Conservation (phyloP, 306 rosid species). For the Erythrophleum fordii region DNA sequence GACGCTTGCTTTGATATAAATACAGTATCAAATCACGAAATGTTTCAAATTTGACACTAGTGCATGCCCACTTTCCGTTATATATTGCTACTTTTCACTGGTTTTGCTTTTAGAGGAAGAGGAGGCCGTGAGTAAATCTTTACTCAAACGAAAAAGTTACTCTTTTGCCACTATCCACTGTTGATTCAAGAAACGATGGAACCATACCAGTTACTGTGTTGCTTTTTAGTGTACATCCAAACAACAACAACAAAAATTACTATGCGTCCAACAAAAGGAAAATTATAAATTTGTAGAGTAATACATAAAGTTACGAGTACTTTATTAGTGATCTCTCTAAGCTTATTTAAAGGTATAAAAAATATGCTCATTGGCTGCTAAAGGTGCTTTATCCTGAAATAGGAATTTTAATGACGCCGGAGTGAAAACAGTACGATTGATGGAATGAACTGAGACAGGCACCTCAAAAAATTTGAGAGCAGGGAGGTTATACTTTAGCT, state of each 20-base stretch:
- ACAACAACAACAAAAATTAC: too few relatives aligned
- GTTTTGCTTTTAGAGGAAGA: background rate
- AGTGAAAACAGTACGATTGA: background rate
- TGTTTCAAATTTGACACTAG: conserved; percentile 6
- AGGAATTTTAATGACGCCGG: background rate
- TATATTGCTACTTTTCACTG: background rate
- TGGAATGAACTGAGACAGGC: background rate
- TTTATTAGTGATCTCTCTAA: background rate
- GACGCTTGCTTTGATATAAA: conserved; percentile 1
- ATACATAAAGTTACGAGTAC: background rate
- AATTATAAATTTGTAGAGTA: background rate
- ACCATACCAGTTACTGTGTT: background rate
- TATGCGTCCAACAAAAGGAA: background rate
- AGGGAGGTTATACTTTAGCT: background rate
- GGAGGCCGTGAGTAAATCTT: background rate
- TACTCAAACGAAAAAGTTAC: background rate
- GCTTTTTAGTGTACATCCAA: too few relatives aligned
- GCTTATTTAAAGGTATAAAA: background rate
- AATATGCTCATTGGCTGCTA: background rate
- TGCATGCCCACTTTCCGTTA: conserved; percentile 20
- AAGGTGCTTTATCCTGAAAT: background rate
- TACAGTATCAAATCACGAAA: conserved; percentile 23
- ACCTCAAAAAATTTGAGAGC: background rate
- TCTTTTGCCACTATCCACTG: background rate
- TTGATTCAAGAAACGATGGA: background rate